Conservation (phyloP, 2,329 filamentous ascomycete genomes). For the Colletotrichum somersetense region DNA sequence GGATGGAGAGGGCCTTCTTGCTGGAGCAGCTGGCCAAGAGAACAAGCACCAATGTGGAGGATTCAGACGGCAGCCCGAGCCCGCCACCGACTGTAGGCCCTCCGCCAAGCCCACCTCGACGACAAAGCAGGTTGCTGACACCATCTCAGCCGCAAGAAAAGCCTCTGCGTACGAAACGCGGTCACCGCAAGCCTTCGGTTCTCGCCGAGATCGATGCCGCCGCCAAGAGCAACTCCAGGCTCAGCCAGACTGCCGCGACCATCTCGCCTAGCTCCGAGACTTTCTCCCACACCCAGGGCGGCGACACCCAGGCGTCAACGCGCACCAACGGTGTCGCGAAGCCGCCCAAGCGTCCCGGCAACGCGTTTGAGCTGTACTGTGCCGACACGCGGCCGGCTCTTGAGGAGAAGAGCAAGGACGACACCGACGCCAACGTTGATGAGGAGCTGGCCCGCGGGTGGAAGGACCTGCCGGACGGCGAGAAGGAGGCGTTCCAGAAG, state of each 20-base stretch:
- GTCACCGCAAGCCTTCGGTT: conserved; percentile 72
- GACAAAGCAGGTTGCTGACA: conserved; percentile 42
- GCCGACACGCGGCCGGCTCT: conserved; percentile 61
- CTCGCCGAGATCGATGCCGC: conserved; percentile 58
- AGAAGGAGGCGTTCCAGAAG: conserved; percentile 63
- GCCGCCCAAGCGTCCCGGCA: conserved; percentile 58
- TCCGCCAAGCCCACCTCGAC: conserved; percentile 41
- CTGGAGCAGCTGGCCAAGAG: conserved; percentile 80
- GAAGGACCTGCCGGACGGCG: conserved; percentile 64
- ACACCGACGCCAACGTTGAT: conserved; percentile 57
- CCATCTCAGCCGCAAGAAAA: conserved; percentile 78
- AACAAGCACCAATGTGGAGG: conserved; percentile 80
- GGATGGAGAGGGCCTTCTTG: conserved; percentile 84
- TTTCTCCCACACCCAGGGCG: conserved; percentile 62
- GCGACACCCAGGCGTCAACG: conserved; percentile 50
- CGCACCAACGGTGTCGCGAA: conserved; percentile 57
- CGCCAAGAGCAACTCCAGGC: conserved; percentile 55
- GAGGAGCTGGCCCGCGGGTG: conserved; percentile 67
- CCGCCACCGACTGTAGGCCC: conserved; percentile 80
- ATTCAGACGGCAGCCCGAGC: conserved; percentile 83
- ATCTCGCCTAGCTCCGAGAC: conserved; percentile 65
- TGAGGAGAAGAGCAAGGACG: conserved; percentile 59
- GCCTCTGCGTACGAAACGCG: conserved; percentile 79
- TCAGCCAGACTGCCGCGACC: conserved; percentile 60
- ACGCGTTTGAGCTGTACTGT: conserved; percentile 68